Conservation (phyloP, 257 asterid species). For the Echites panduratus region DNA sequence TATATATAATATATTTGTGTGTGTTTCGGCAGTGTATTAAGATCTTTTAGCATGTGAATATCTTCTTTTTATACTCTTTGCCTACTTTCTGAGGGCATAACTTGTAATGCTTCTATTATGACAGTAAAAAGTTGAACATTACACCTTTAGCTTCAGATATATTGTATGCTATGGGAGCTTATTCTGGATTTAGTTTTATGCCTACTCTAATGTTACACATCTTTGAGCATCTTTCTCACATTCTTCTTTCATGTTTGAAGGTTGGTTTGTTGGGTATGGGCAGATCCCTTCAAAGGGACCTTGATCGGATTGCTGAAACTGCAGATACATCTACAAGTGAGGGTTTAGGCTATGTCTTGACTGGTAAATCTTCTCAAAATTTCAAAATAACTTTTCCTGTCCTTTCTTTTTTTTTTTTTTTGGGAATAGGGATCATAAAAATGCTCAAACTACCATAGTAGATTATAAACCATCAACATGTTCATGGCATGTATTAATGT, state of each 20-base stretch:
- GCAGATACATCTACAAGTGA: constrained; percentile 88
- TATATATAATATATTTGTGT: too few relatives aligned
- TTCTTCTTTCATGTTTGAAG: constrained; percentile 28
- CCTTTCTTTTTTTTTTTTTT: background rate
- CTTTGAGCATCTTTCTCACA: background rate
- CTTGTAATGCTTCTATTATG: background rate
- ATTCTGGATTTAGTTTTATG: background rate
- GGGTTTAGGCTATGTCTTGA: constrained; percentile 87
- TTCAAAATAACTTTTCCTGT: background rate
- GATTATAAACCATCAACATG: background rate
- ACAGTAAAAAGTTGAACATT: background rate
- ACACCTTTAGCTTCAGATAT: background rate
- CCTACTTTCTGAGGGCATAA: background rate
- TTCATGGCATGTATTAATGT: background rate
- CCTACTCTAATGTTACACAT: constrained; percentile 3
- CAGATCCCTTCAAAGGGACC: constrained; percentile 83
- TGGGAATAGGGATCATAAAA: background rate
- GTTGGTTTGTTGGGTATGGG: constrained; percentile 92
- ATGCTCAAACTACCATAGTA: background rate
- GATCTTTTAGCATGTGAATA: background rate
- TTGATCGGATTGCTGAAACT: constrained; percentile 79
- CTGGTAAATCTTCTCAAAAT: constrained; percentile 45
- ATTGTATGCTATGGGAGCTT: background rate
- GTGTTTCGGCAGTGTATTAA: too few relatives aligned
- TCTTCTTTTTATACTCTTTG: too few relatives aligned